Conservation (phyloP, 2,329 filamentous ascomycete genomes). For the Xylaria digitata region DNA sequence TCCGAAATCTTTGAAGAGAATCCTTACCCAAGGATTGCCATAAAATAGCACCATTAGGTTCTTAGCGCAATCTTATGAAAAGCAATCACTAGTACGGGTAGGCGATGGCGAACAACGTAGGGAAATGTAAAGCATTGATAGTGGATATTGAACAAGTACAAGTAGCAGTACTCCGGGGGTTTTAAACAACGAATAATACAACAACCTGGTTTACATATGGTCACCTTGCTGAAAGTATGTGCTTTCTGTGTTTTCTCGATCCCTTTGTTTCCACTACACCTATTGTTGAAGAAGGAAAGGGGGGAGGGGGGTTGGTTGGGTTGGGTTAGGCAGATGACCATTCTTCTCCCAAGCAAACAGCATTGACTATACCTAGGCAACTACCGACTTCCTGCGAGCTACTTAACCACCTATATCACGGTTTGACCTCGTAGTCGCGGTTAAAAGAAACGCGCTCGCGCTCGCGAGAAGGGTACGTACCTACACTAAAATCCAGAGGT, state of each 20-base stretch:
- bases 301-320: no score
- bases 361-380: neutral
- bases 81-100: neutral
- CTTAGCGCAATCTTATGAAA: neutral
- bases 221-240: neutral
- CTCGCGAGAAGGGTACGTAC: neutral
- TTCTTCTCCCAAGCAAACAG: neutral
- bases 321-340: neutral
- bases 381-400: neutral
- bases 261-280: neutral
- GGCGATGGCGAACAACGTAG: neutral
- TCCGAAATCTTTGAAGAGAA: neutral
- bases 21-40: neutral
- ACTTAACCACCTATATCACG: neutral
- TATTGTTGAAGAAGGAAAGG: no score
- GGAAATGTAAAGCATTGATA: conserved; percentile 2
- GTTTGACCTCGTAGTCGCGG: neutral
- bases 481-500: neutral
- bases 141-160: neutral
- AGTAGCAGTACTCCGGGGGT: neutral
- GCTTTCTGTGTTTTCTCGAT: neutral
- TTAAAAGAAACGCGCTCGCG: neutral
- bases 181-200: conserved; percentile 5
- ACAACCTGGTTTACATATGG: neutral
- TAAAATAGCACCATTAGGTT: neutral